These are phyloP conservation scores for Ceratobasidium theobromae DNA, from an alignment of 1,284 basidiomycete genomes.

Conservation along the genomic window DNA sequence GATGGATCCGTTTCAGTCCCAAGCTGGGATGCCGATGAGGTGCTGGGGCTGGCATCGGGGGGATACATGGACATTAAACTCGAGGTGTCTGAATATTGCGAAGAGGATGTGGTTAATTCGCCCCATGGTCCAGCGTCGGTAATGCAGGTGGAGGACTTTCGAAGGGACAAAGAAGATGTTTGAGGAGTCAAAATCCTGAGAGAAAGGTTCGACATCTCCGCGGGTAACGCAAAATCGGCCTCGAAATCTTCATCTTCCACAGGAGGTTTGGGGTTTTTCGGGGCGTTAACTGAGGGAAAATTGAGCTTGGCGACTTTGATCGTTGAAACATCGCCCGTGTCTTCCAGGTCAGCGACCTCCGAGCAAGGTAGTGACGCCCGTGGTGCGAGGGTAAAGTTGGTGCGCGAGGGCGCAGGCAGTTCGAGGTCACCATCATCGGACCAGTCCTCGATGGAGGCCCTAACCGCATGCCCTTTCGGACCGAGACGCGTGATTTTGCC, in stretches of 20 bases:
- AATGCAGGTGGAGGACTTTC: constrained; percentile 41
- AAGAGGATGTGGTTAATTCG: constrained; percentile 74
- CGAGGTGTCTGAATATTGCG: constrained; percentile 75
- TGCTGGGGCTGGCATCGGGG: constrained; percentile 59
- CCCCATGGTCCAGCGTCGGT: constrained; percentile 52
- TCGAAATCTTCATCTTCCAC: constrained; percentile 69
- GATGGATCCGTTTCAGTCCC: constrained; percentile 54
- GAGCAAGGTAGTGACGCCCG: constrained; percentile 51
- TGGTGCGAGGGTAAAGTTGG: constrained; percentile 39
- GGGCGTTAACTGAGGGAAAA: constrained; percentile 17
- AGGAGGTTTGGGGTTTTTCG: constrained; percentile 38
- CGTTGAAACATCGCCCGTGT: constrained; percentile 75
- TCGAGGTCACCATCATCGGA: constrained; percentile 40
- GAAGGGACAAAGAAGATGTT: constrained; percentile 73
- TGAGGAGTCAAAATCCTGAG: constrained; percentile 71
- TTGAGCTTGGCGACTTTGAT: constrained; percentile 65
- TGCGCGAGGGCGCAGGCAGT: constrained; percentile 29
- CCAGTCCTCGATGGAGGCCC: constrained; percentile 38
- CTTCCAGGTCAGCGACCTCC: constrained; percentile 56
- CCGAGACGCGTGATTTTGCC: constrained; percentile 35
- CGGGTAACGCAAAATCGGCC: constrained; percentile 72
- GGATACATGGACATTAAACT: constrained; percentile 64
- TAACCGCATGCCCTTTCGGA: constrained; percentile 2
- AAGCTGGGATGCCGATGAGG: constrained; percentile 58
- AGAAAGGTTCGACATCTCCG: constrained; percentile 72